Percentiles rank a stretch among this genome's conserved stretches.
Conservation (phyloP, 192 early-diverging fungal genomes). For the Dissophora globulifera region DNA sequence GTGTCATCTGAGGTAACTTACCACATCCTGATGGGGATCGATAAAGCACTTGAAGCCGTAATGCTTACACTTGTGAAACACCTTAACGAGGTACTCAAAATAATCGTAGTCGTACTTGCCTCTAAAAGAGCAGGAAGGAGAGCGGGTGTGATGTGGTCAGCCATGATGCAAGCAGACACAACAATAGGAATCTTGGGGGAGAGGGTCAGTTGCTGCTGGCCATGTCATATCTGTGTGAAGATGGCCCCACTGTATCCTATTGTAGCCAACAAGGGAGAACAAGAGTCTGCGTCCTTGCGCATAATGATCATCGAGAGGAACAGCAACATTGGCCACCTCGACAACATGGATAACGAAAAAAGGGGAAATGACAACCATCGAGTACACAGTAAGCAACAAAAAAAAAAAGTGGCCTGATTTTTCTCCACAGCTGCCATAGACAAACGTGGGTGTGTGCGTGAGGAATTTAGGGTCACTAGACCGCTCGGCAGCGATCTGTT, state of each 20-base stretch:
- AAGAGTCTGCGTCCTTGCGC: too few relatives aligned
- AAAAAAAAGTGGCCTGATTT: slow-evolving; percentile 59
- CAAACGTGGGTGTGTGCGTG: slow-evolving; percentile 7
- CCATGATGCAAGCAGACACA: too few relatives aligned
- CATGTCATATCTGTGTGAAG: too few relatives aligned
- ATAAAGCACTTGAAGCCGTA: slow-evolving; percentile 62
- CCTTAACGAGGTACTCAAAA: slow-evolving; percentile 63
- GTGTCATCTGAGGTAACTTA: too few relatives aligned
- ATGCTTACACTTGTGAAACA: slow-evolving; percentile 59
- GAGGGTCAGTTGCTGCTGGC: too few relatives aligned
- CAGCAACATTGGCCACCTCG: too few relatives aligned
- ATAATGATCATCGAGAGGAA: not conserved
- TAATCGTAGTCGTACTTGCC: slow-evolving; percentile 65
- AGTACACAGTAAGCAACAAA: not conserved
- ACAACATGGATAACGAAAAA: too few relatives aligned
- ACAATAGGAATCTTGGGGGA: too few relatives aligned
- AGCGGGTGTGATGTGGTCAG: slow-evolving; percentile 10
- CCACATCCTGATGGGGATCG: slow-evolving; percentile 70
- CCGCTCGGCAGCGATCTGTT: not conserved
- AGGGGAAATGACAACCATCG: too few relatives aligned
- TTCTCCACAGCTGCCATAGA: slow-evolving; percentile 15
- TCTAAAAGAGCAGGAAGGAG: slow-evolving; percentile 33
- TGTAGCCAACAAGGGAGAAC: too few relatives aligned
- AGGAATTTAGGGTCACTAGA: slow-evolving; percentile 17
- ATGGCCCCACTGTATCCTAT: not conserved